Evolutionary conservation across 306 rosid genomes (phyloP), one percentile per base, ranked within the genome.

Genomic region (Medicago arabica): DNA sequence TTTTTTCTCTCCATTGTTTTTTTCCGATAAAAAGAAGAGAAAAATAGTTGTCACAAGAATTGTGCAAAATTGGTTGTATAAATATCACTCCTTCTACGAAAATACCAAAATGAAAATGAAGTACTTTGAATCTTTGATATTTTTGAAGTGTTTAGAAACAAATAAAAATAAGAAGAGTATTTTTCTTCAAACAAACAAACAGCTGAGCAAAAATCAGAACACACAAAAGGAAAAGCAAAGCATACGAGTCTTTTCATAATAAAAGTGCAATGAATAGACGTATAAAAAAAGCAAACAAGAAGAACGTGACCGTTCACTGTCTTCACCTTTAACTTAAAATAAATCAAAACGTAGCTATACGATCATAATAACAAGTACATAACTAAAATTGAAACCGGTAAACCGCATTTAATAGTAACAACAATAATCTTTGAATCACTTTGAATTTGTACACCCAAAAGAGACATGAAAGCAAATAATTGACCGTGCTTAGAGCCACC

Each of bases 241-340:
- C 19, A 59, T 17, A 14, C 68, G 63, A 60, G 64, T 44, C 76
- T 75, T 80, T 74, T 66, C 75, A 80, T 51, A 40, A 66, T 50
- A 75, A 75, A 75, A 81, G 77, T 10, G 72, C n/a, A 51, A 53
- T 23, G 74, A 75, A 61, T 31, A 6, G 67, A 69, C 9, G 21
- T 49, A 71, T 44, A 46, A 15, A 59, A 70, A 71, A 40, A 17
- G 51, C 8, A 62, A 63, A 64, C 67, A 59, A 71, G 78, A 81
- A 61, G 72, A 54, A 12, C 71, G 72, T 81, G 84, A 68, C 72
- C 23, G 44, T 62, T 49, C 44, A 40, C 43, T 17, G 8, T 14
- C 13, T 44, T 73, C 15, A 53, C 72, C 62, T 34, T 80, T 68
- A 74, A 43, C 71, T 57, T 74, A 25, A 10, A 38, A 70, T 4